phyloP scores from a whole-genome alignment of 345 rosid species.

The Citrus medica region DNA sequence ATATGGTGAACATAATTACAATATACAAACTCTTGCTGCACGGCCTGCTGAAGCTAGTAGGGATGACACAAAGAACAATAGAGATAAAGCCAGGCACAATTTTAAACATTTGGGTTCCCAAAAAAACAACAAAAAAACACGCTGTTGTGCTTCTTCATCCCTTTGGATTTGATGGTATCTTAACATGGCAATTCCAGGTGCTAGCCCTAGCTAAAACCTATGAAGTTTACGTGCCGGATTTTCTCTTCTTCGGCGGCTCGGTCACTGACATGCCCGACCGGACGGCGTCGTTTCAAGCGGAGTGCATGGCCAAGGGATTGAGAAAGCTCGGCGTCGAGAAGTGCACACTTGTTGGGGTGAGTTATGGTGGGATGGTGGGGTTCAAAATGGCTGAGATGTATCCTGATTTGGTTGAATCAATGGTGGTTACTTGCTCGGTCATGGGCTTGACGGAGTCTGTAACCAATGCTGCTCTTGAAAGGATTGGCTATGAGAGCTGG shows the following conservation, averaged over 20 bases:
- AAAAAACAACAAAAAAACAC: not conserved
- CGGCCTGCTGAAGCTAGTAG: slow-evolving; percentile 20
- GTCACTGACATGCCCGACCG: slow-evolving; percentile 22
- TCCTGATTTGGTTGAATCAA: slow-evolving; percentile 37
- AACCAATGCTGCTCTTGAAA: not conserved
- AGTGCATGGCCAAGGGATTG: slow-evolving; percentile 36
- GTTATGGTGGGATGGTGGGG: slow-evolving; percentile 48
- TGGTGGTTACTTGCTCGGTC: slow-evolving; percentile 31
- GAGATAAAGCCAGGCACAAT: slow-evolving; percentile 37
- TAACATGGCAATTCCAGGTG: slow-evolving; percentile 44
- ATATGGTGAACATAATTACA: slow-evolving; percentile 19
- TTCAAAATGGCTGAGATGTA: slow-evolving; percentile 39
- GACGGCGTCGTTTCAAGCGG: slow-evolving; percentile 40
- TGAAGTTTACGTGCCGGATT: slow-evolving; percentile 44
- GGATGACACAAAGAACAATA: slow-evolving; percentile 17
- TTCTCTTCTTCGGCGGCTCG: slow-evolving; percentile 47
- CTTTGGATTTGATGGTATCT: slow-evolving; percentile 27
- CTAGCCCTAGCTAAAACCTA: slow-evolving; percentile 26
- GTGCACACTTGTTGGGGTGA: slow-evolving; percentile 38
- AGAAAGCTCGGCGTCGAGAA: slow-evolving; percentile 33
- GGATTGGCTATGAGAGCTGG: slow-evolving; percentile 32
- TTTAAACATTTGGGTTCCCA: slow-evolving; percentile 42
- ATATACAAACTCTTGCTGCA: slow-evolving; percentile 18
- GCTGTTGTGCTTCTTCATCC: slow-evolving; percentile 43
- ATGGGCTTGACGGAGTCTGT: slow-evolving; percentile 38